These are phyloP conservation scores for Neofusicoccum parvum DNA, from an alignment of 2,329 filamentous ascomycete species.

Conservation along the genomic window DNA sequence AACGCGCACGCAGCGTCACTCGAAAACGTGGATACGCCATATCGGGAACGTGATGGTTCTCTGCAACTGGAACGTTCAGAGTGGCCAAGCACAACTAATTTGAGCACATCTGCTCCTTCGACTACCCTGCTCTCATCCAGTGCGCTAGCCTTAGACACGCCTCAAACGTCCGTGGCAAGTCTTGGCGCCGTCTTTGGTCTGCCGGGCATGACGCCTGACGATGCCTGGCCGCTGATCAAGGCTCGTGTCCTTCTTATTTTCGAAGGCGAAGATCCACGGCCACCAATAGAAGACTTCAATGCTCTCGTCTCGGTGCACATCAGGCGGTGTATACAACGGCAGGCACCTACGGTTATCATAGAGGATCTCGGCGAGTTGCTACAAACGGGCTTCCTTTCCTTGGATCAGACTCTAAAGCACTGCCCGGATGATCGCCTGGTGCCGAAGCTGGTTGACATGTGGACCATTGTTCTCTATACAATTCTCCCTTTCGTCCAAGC, in stretches of 20 bases:
- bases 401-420: constrained; percentile 79
- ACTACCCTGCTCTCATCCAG: constrained; percentile 18
- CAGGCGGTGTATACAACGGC: constrained; percentile 73
- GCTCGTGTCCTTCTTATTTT: constrained; percentile 77
- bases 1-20: constrained; percentile 38
- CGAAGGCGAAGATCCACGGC: constrained; percentile 75
- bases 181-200: constrained; percentile 52
- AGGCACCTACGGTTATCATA: constrained; percentile 69
- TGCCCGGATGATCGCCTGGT: constrained; percentile 87
- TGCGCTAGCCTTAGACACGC: constrained; percentile 24
- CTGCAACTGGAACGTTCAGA: constrained; percentile 42
- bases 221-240: constrained; percentile 81
- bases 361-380: constrained; percentile 78
- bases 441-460: constrained; percentile 86
- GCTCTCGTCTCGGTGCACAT: constrained; percentile 77
- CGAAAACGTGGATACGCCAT: constrained; percentile 35
- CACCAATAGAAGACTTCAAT: constrained; percentile 85
- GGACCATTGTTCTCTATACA: constrained; percentile 88
- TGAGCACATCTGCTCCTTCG: constrained; percentile 29
- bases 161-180: constrained; percentile 38
- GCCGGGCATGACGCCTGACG: constrained; percentile 60
- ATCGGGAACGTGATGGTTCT: constrained; percentile 40
- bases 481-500: constrained; percentile 94
- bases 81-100: constrained; percentile 35
- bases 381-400: constrained; percentile 77